phyloP scores from a whole-genome alignment of 352 stramenopile species.

The Phytophthora pseudosyringae region DNA sequence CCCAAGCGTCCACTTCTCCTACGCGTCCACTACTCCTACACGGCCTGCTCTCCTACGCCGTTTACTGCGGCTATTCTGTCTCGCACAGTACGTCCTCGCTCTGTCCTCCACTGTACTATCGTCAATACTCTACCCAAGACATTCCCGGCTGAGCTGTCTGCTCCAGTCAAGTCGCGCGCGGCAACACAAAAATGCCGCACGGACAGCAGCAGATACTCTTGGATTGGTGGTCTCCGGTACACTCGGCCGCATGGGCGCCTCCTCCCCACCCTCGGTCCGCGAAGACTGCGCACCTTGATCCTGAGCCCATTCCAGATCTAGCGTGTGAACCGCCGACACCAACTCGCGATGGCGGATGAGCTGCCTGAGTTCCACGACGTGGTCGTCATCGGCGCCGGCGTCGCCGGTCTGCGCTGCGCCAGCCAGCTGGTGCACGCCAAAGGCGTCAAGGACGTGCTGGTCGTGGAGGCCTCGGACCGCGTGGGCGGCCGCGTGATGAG shows the following conservation, averaged over 20 bases:
- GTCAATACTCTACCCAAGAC: constrained; percentile 24
- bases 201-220: constrained; percentile 12
- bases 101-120: constrained; percentile 7
- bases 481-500: constrained; percentile 73
- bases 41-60: no score
- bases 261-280: not conserved
- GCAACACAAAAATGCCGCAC: constrained; percentile 32
- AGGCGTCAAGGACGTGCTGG: constrained; percentile 67
- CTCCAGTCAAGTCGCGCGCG: constrained; percentile 28
- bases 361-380: constrained; percentile 59
- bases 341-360: constrained; percentile 19
- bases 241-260: not conserved
- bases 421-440: constrained; percentile 63
- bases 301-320: constrained; percentile 29
- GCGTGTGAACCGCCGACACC: not conserved
- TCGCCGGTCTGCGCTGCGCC: constrained; percentile 72
- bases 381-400: constrained; percentile 72
- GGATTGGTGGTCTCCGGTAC: constrained; percentile 33
- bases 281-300: not conserved
- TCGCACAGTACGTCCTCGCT: not conserved
- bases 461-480: constrained; percentile 74
- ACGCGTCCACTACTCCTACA: no score
- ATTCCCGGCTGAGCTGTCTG: constrained; percentile 5
- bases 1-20: not conserved
- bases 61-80: constrained; percentile 24